Percentiles rank a stretch among this genome's conserved stretches.
Evolutionary conservation across 306 rosid species (phyloP).

Genomic region (Erythrophleum fordii): DNA sequence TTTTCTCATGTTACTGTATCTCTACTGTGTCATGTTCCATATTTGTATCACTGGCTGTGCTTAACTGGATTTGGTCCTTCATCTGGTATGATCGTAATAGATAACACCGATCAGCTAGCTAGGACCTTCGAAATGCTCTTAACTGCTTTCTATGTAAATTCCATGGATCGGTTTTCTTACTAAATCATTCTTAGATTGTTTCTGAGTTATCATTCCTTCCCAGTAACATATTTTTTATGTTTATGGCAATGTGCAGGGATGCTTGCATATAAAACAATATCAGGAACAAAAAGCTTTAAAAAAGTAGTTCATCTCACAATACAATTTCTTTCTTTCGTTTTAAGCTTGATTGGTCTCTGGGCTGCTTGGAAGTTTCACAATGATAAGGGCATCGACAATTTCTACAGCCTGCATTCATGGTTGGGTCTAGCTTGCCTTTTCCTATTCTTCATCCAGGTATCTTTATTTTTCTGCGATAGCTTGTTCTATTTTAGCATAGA

Average conservation of each 20-base stretch:
- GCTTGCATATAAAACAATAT: slow-evolving; percentile 84
- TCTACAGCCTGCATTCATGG: slow-evolving; percentile 99
- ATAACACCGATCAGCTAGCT: background rate
- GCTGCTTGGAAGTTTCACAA: slow-evolving; percentile 97
- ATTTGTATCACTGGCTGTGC: background rate
- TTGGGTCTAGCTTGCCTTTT: slow-evolving; percentile 83
- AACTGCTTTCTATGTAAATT: background rate
- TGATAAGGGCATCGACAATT: slow-evolving; percentile 93
- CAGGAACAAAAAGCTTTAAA: slow-evolving; percentile 83
- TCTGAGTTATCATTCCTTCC: background rate
- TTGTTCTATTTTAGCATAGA: background rate
- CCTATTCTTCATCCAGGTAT: slow-evolving; percentile 83
- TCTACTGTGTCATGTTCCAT: background rate
- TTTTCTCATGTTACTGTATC: no score
- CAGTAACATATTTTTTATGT: background rate
- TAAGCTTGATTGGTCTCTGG: slow-evolving; percentile 87
- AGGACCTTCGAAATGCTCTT: background rate
- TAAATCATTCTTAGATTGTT: background rate
- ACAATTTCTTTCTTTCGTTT: slow-evolving; percentile 70
- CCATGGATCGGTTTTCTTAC: background rate
- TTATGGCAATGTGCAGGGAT: slow-evolving; percentile 62
- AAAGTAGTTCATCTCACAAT: slow-evolving; percentile 78
- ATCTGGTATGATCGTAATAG: background rate
- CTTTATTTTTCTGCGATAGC: background rate
- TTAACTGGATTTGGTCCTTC: background rate